Evolutionary conservation across 345 rosid genomes (phyloP).

Genomic region (Moringa oleifera): DNA sequence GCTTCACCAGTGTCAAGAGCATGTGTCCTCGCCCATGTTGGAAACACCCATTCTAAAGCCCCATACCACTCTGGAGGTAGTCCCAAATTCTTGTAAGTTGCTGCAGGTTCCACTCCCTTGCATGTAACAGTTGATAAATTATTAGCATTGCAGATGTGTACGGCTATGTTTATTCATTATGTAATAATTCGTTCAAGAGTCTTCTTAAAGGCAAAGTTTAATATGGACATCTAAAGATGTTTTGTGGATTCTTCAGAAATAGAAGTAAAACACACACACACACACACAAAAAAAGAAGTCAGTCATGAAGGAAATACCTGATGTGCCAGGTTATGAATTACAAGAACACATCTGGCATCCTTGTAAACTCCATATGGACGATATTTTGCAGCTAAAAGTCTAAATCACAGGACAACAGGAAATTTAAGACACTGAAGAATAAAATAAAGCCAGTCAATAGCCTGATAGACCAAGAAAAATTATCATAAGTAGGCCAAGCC

Average conservation of each 20-base stretch:
- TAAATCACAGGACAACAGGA: constrained; percentile 19
- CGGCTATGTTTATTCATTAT: background rate
- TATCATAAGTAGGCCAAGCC: constrained; percentile 3
- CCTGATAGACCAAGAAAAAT: constrained; percentile 8
- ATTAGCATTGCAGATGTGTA: constrained; percentile 4
- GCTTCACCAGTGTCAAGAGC: constrained; percentile 99
- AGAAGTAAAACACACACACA: background rate
- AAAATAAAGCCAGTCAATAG: background rate
- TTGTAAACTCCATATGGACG: constrained; percentile 80
- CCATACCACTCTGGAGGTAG: constrained; percentile 86
- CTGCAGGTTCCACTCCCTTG: constrained; percentile 96
- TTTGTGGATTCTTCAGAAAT: background rate
- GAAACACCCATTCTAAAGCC: constrained; percentile 93
- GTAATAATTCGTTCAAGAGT: background rate
- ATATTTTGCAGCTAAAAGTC: constrained; percentile 89
- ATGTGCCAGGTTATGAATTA: constrained; percentile 93
- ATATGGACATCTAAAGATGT: background rate
- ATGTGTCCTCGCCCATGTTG: constrained; percentile 96
- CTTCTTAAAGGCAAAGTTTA: background rate
- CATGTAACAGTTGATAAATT: constrained; percentile 8
- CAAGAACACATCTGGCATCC: constrained; percentile 76
- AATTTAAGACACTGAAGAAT: background rate
- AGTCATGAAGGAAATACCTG: constrained; percentile 46
- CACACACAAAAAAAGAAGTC: constrained; percentile 3
- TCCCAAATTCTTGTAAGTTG: constrained; percentile 63